A percentile compares a stretch with the other conserved stretches of the same genome.
Evolutionary conservation across 176 grass and related monocot genomes (phyloP).

Genomic region (Hordeum marinum): DNA sequence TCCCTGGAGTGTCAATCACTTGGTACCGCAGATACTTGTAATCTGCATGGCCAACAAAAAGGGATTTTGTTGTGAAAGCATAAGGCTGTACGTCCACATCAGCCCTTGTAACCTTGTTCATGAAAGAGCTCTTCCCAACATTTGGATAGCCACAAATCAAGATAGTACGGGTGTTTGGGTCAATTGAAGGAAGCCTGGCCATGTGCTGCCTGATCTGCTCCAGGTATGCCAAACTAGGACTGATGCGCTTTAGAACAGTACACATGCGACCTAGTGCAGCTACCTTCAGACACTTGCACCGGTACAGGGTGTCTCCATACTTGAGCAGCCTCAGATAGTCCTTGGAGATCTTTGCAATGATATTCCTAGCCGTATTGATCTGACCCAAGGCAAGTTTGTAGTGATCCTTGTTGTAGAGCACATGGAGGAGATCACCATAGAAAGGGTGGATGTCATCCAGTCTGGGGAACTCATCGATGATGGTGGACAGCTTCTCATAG

Average conservation of each 20-base stretch:
- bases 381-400: slow-evolving; percentile 83
- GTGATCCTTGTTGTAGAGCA: slow-evolving; percentile 84
- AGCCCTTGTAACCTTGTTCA: slow-evolving; percentile 77
- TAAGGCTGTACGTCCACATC: slow-evolving; percentile 75
- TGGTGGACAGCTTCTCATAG: slow-evolving; percentile 62
- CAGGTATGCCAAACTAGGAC: slow-evolving; percentile 73
- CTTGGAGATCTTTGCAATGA: slow-evolving; percentile 68
- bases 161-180: slow-evolving; percentile 62
- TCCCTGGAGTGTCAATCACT: slow-evolving; percentile 82
- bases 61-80: slow-evolving; percentile 55
- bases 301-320: slow-evolving; percentile 62
- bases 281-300: slow-evolving; percentile 75
- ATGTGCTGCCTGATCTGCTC: slow-evolving; percentile 75
- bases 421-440: slow-evolving; percentile 67
- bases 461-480: slow-evolving; percentile 68
- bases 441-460: slow-evolving; percentile 72
- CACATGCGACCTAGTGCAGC: slow-evolving; percentile 62
- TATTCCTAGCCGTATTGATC: slow-evolving; percentile 68
- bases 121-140: slow-evolving; percentile 59
- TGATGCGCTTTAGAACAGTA: slow-evolving; percentile 63
- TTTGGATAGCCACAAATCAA: slow-evolving; percentile 63
- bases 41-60: slow-evolving; percentile 74
- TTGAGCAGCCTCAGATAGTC: slow-evolving; percentile 72
- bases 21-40: slow-evolving; percentile 82
- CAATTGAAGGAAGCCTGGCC: slow-evolving; percentile 73